phyloP scores from a whole-genome alignment of 2,329 filamentous ascomycete species.

The Emmonsia crescens region DNA sequence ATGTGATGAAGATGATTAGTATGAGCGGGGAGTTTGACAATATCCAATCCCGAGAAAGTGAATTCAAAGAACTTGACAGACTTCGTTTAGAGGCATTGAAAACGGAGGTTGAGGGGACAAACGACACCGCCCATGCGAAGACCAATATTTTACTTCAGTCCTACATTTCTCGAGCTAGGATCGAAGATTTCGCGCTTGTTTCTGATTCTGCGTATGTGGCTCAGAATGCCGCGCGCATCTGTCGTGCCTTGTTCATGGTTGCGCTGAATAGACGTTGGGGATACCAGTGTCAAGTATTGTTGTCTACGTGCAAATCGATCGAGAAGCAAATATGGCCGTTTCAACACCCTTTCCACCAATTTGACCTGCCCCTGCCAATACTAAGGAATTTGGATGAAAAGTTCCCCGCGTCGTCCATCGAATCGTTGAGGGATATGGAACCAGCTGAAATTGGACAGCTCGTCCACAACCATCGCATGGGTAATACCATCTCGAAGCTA shows the following conservation, averaged over 20 bases:
- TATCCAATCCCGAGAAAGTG: conserved; percentile 81
- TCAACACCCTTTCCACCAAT: conserved; percentile 89
- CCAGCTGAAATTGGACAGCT: conserved; percentile 76
- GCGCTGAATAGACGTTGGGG: conserved; percentile 92
- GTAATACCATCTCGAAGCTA: conserved; percentile 66
- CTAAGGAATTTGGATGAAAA: conserved; percentile 79
- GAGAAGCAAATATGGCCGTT: conserved; percentile 94
- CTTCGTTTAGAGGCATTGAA: conserved; percentile 61
- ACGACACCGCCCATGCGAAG: conserved; percentile 66
- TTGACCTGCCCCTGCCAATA: conserved; percentile 76
- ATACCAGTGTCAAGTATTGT: conserved; percentile 79
- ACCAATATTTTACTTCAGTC: conserved; percentile 92
- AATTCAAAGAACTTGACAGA: conserved; percentile 72
- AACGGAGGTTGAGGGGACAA: conserved; percentile 64
- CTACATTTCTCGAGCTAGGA: conserved; percentile 76
- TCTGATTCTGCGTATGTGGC: conserved; percentile 93
- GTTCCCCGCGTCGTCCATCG: conserved; percentile 60
- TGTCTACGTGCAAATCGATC: conserved; percentile 92
- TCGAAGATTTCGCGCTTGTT: conserved; percentile 86
- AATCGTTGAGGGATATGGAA: conserved; percentile 87
- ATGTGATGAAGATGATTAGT: conserved; percentile 90
- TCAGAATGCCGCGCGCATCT: conserved; percentile 90
- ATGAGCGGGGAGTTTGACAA: conserved; percentile 98
- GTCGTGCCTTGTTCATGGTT: conserved; percentile 92
- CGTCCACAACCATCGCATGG: conserved; percentile 84